Conservation (phyloP, 2,329 filamentous ascomycete genomes). For the Trichoderma oligosporum region DNA sequence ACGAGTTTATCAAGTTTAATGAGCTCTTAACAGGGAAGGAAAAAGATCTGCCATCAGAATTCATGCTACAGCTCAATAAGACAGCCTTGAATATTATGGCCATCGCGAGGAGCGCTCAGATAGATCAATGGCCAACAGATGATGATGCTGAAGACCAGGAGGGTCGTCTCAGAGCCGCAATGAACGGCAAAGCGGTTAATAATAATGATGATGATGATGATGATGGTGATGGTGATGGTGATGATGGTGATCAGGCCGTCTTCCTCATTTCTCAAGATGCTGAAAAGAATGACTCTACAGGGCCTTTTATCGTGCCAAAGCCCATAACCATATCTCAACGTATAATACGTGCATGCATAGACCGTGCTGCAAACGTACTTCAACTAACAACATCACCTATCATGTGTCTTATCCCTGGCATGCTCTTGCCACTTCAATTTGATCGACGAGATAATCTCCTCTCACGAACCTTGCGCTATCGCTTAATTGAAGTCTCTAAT, state of each 20-base stretch:
- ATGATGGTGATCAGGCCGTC: neutral
- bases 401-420: slow-evolving; percentile 6
- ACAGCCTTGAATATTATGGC: slow-evolving; percentile 15
- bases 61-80: slow-evolving; percentile 13
- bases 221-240: neutral
- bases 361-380: slow-evolving; percentile 3
- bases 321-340: slow-evolving; percentile 10
- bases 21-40: neutral
- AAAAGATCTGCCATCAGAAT: slow-evolving; percentile 1
- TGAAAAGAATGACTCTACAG: neutral
- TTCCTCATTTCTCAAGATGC: neutral
- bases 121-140: neutral
- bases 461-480: neutral
- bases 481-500: neutral
- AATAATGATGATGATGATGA: neutral
- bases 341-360: slow-evolving; percentile 2
- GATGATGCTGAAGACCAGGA: neutral
- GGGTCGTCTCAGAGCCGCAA: neutral
- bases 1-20: slow-evolving; percentile 12
- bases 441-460: neutral
- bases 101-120: neutral
- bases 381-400: neutral
- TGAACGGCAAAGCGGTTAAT: neutral
- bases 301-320: neutral
- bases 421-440: slow-evolving; percentile 11